Evolutionary conservation across 192 early-diverging fungal species (phyloP).

Genomic region (Podila epicladia): DNA sequence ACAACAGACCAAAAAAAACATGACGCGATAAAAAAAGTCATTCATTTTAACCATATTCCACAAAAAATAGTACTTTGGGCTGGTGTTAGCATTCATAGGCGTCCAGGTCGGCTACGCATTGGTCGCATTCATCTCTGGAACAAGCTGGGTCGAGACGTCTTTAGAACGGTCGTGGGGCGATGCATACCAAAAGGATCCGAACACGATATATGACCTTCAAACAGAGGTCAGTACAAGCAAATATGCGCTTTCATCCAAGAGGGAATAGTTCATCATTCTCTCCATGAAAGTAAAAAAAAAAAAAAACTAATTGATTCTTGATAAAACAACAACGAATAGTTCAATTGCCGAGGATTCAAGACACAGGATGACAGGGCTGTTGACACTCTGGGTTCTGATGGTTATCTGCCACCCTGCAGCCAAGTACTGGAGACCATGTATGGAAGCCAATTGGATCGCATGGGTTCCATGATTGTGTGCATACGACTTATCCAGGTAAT

Average conservation of each 20-base stretch:
- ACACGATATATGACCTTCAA: constrained; percentile 32
- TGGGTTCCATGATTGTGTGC: neutral
- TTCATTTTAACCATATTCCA: neutral
- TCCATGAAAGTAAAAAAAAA: no score
- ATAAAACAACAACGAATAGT: neutral
- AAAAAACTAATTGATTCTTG: neutral
- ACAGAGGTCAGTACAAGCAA: constrained; percentile 19
- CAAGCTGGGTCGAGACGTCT: constrained; percentile 29
- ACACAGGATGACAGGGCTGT: neutral
- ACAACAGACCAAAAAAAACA: no score
- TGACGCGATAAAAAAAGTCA: neutral
- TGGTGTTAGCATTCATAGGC: constrained; percentile 30
- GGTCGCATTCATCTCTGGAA: constrained; percentile 28
- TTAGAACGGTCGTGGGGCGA: constrained; percentile 37
- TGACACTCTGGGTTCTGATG: neutral
- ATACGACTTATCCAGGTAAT: neutral
- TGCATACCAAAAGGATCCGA: constrained; percentile 31
- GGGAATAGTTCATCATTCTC: no score
- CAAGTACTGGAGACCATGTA: neutral
- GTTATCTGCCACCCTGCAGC: neutral
- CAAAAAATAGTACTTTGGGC: constrained; percentile 31
- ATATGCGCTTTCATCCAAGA: no score
- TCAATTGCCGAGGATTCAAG: neutral
- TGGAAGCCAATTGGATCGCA: constrained; percentile 1
- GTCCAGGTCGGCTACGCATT: constrained; percentile 27